Base-by-base conservation (phyloP, 73 alveolate genomes). In the Diophrys sp. region DNA sequence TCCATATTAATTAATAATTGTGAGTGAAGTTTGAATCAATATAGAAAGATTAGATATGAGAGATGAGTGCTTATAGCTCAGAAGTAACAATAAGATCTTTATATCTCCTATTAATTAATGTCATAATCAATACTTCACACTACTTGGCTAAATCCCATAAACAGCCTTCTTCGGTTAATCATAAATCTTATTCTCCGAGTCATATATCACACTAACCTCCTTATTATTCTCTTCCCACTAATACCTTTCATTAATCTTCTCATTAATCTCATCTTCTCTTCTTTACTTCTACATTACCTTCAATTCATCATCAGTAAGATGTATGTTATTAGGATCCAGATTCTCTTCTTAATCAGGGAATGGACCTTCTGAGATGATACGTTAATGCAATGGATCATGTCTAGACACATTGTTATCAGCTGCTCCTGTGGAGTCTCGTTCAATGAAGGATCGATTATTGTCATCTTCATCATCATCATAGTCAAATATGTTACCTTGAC, bases 131-230 rank as follows among this genome's bases (percentile, higher is more conserved):
- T 11, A 44, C 5, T 44, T 18, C 5, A 44, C 18, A 44, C 18
- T 44, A 44, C 62, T 44, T 11, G 62, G 62, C 67, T 78, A 31
- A 8, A 78, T 78, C 31, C 87, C 87, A 70, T 78, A 69, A 32
- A 57, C 23, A 14, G 87, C 87, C 33, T 53, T 78, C 87, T 78
- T 78, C 2, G 87, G 87, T 29, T 78, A 69, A 32, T 78, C 87
- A 30, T 31, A 78, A 1, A 78, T 32, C 11, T 31, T 18, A 53
- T 72, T 72, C n/a, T 62, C 70, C 0, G 29, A 5, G 1, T 44
- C 62, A 44, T 78, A 78, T 25, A 78, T 69, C 2, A 78, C 87
- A 28, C 87, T 78, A 2, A 69, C 72, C 8, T 78, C 87, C 31
- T 67, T 78, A 31, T 78, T 78, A 27, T 29, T 67, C 69, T 78